Base-by-base conservation (phyloP, 352 stramenopile genomes). In the Pythium biforme region DNA sequence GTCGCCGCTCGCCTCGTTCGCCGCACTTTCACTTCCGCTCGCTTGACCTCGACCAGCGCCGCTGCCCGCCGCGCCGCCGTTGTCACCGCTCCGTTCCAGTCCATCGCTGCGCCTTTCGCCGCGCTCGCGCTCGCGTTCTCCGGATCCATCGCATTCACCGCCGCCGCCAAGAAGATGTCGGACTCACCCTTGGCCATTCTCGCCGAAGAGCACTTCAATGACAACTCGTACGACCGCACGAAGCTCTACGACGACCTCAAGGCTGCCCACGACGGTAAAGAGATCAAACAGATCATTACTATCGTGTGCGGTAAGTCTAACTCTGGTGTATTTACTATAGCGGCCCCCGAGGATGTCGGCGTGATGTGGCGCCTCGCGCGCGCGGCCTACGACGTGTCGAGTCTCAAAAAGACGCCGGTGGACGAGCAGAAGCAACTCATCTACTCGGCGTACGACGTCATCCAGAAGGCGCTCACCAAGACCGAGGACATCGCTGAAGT, bases 191-290 rank as follows among this genome's bases (percentile, higher is more conserved):
- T 80, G 43, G 81, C 83, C 14, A 69, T 88, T 34, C 75, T 83
- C 48, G 83, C 84, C 15, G 84, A 95, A 61, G 86, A 95, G 64
- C 77, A 89, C 55, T 95, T 92, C 70, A 83, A 90, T 57, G 75
- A 91, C 73, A 78, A 78, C 41, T 62, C 52, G 25, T 90, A 91
- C 64, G 80, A 91, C 65, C 86, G 86, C 27, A 81, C 73, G 37
- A 73, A 88, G 66, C 71, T 94, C 40, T 74, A 91, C 22, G 59
- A 75, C 20, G 76, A 84, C 39, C 72, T 95, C 55, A 76, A 87
- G 58, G 72, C 60, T 27, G 60, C 60, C 40, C 41, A 67, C 22
- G 47, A 47, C n/a, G 57, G 57, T 64, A 49, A 37, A 11, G 4
- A 11, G 14, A 2, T 5, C 31, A 37, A 1, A 11, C 31, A 37